phyloP scores from a whole-genome alignment of 305 asterid genomes.

The Solanum hybrid region DNA sequence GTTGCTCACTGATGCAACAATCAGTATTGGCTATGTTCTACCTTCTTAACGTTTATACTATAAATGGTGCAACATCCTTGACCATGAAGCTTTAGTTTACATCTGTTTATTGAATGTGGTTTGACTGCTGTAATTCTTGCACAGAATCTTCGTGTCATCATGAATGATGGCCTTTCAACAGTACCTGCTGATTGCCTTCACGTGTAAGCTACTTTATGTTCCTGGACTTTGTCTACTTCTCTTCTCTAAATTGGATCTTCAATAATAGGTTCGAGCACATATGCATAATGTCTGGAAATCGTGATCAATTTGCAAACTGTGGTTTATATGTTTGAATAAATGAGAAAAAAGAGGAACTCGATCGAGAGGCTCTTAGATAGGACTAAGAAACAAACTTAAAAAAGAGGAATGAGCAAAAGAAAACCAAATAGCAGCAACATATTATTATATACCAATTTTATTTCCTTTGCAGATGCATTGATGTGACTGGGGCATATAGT shows the following conservation, averaged over 20 bases:
- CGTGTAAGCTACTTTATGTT: constrained; percentile 51
- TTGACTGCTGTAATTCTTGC: constrained; percentile 26
- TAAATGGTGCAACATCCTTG: background rate
- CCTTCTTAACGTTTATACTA: background rate
- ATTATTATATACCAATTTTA: background rate
- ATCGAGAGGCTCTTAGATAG: background rate
- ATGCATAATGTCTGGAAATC: background rate
- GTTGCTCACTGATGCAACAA: constrained; percentile 1
- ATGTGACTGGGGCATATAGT: constrained; percentile 93
- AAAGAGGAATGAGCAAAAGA: background rate
- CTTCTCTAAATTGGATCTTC: background rate
- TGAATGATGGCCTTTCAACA: constrained; percentile 95
- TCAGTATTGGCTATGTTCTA: background rate
- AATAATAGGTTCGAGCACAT: background rate
- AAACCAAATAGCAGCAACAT: background rate
- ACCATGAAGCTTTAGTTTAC: background rate
- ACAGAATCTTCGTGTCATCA: constrained; percentile 91
- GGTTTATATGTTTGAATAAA: background rate
- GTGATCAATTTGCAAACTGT: background rate
- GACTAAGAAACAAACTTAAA: background rate
- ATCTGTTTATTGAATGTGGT: constrained; percentile 12
- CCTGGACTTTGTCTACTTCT: background rate
- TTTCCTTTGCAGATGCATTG: constrained; percentile 71
- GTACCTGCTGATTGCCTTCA: constrained; percentile 80
- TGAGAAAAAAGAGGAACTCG: background rate